Evolutionary conservation across 306 rosid genomes (phyloP).

Genomic region (Senna siamea): DNA sequence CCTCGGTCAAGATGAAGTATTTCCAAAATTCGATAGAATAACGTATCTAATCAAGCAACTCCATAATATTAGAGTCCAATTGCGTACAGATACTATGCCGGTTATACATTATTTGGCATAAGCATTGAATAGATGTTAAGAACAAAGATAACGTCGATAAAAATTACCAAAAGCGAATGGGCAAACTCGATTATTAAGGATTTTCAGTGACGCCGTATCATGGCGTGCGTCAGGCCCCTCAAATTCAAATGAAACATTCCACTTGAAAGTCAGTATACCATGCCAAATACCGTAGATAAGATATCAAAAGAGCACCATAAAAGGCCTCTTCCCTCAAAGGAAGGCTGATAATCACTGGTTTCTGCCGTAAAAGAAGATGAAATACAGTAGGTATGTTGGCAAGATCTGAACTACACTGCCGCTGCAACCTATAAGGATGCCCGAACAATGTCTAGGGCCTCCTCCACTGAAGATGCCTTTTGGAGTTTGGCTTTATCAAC

Average conservation of each 20-base stretch:
- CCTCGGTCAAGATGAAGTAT: background rate
- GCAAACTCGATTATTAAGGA: constrained; percentile 18
- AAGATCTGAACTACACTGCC: constrained; percentile 35
- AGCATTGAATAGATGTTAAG: background rate
- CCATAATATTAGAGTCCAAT: background rate
- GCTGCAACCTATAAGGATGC: constrained; percentile 54
- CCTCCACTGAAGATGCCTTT: constrained; percentile 79
- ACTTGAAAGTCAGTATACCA: constrained; percentile 9
- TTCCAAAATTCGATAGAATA: too few relatives aligned
- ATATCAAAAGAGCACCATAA: constrained; percentile 17
- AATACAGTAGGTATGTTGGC: constrained; percentile 21
- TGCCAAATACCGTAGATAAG: constrained; percentile 15
- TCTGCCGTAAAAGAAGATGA: constrained; percentile 28
- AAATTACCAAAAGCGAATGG: background rate
- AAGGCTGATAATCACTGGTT: constrained; percentile 35
- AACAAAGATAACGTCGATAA: constrained; percentile 13
- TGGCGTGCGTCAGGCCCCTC: background rate
- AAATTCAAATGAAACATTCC: constrained; percentile 24
- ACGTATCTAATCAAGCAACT: background rate
- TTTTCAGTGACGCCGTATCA: background rate
- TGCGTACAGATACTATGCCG: background rate
- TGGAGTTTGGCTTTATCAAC: constrained; percentile 80
- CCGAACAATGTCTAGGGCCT: constrained; percentile 75
- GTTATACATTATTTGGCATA: background rate
- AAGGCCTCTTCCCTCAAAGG: constrained; percentile 30